Evolutionary conservation across 1,139 yeast genomes (phyloP).

Genomic region (Wickerhamomyces sp.): DNA sequence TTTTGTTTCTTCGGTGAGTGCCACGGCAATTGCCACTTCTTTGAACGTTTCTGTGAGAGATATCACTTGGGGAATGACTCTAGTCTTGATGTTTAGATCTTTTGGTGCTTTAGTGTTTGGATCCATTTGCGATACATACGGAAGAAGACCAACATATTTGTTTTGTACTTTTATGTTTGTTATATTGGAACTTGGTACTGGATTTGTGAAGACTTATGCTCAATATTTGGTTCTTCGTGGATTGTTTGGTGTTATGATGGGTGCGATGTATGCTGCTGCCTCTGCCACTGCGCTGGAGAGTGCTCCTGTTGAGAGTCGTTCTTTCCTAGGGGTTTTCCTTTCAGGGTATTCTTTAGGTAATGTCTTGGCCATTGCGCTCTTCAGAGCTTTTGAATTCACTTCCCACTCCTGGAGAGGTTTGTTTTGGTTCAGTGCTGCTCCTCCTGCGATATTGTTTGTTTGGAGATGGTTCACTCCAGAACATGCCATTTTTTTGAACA

Average conservation of each 20-base stretch:
- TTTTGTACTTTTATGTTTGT: slow-evolving; percentile 36
- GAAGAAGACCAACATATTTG: slow-evolving; percentile 48
- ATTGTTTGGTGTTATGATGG: slow-evolving; percentile 43
- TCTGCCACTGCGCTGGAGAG: slow-evolving; percentile 41
- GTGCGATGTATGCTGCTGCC: slow-evolving; percentile 42
- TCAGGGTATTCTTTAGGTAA: slow-evolving; percentile 40
- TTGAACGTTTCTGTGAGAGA: slow-evolving; percentile 36
- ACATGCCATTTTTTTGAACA: slow-evolving; percentile 24
- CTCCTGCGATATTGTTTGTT: slow-evolving; percentile 33
- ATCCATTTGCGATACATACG: slow-evolving; percentile 40
- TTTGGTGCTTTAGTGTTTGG: slow-evolving; percentile 57
- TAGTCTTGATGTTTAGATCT: slow-evolving; percentile 52
- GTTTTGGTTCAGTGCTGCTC: slow-evolving; percentile 51
- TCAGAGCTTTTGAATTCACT: slow-evolving; percentile 32
- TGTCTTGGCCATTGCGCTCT: slow-evolving; percentile 37
- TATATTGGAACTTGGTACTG: slow-evolving; percentile 45
- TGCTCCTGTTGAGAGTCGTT: slow-evolving; percentile 34
- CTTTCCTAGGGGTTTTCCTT: slow-evolving; percentile 37
- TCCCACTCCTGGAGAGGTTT: slow-evolving; percentile 43
- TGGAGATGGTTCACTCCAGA: slow-evolving; percentile 38
- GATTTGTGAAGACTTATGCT: slow-evolving; percentile 41
- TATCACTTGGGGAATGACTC: slow-evolving; percentile 53
- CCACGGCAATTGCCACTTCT: slow-evolving; percentile 37
- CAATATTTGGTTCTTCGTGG: slow-evolving; percentile 47
- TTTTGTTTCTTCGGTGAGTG: slow-evolving; percentile 43